Evolutionary conservation across 148 eudicot species (phyloP).

Genomic region (Spergularia marina): DNA sequence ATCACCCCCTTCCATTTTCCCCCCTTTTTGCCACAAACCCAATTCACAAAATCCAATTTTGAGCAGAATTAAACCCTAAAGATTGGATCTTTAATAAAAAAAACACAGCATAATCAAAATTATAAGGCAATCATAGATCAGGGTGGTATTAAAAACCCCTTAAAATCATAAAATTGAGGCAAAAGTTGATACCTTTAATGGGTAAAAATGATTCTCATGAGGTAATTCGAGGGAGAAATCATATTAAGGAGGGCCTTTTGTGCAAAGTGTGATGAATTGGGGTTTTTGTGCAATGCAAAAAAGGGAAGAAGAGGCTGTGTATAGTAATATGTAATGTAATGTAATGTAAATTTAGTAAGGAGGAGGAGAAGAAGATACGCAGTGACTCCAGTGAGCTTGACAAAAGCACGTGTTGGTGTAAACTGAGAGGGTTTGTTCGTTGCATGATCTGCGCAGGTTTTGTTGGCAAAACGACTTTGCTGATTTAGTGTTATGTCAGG

Average conservation of each 20-base stretch:
- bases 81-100: slow-evolving; percentile 19
- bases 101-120: neutral
- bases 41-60: neutral
- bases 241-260: slow-evolving; percentile 10
- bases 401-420: neutral
- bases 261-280: neutral
- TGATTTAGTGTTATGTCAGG: too few species aligned
- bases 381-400: neutral
- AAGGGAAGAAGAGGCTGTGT: neutral
- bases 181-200: slow-evolving; percentile 15
- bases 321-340: neutral
- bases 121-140: slow-evolving; percentile 6
- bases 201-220: neutral
- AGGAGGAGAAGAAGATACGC: neutral
- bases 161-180: neutral
- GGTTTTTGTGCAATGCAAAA: neutral
- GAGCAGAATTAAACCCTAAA: neutral
- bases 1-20: slow-evolving; percentile 26
- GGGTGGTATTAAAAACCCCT: neutral
- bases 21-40: slow-evolving; percentile 4
- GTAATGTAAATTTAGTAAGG: neutral
- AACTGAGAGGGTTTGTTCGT: neutral
- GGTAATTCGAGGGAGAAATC: neutral
- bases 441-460: too few species aligned
- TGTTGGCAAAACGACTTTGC: too few species aligned